A percentile compares a stretch with the other conserved stretches of the same genome.
Evolutionary conservation across 495 filamentous ascomycete genomes (phyloP).

Genomic region (Pseudomonodictys pantanalensis): DNA sequence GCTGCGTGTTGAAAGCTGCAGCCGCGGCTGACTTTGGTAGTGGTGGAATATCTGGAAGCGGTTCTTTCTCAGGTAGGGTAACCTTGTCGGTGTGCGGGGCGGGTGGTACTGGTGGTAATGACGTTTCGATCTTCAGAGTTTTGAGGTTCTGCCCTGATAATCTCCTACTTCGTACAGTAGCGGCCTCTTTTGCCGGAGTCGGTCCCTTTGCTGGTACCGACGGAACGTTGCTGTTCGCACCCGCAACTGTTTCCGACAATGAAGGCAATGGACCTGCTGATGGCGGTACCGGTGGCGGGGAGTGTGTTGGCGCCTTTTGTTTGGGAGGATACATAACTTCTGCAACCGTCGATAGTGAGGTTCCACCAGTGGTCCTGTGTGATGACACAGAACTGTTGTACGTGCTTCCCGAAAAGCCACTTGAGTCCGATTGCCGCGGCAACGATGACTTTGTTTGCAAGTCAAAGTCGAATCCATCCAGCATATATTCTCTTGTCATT

Average conservation of each 20-base stretch:
- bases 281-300: conserved; percentile 48
- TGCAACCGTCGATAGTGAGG: conserved; percentile 70
- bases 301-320: conserved; percentile 36
- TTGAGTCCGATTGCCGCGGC: conserved; percentile 86
- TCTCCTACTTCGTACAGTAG: conserved; percentile 72
- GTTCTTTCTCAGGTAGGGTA: conserved; percentile 45
- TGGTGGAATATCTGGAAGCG: conserved; percentile 39
- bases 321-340: conserved; percentile 51
- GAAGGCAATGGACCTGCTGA: conserved; percentile 37
- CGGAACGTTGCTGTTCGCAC: conserved; percentile 15
- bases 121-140: conserved; percentile 88
- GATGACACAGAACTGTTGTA: conserved; percentile 86
- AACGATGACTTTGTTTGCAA: conserved; percentile 69
- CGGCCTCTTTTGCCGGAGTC: conserved; percentile 43
- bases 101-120: conserved; percentile 45
- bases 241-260: conserved; percentile 20
- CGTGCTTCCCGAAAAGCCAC: conserved; percentile 75
- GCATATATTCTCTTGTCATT: conserved; percentile 81
- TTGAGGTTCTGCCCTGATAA: conserved; percentile 75
- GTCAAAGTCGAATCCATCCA: conserved; percentile 84
- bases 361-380: conserved; percentile 70
- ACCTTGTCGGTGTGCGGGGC: conserved; percentile 42
- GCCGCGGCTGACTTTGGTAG: conserved; percentile 36
- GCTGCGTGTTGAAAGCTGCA: conserved; percentile 21
- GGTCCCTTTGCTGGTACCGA: conserved; percentile 25